Conservation (phyloP, 352 stramenopile genomes). For the Globisporangium carolinianum region DNA sequence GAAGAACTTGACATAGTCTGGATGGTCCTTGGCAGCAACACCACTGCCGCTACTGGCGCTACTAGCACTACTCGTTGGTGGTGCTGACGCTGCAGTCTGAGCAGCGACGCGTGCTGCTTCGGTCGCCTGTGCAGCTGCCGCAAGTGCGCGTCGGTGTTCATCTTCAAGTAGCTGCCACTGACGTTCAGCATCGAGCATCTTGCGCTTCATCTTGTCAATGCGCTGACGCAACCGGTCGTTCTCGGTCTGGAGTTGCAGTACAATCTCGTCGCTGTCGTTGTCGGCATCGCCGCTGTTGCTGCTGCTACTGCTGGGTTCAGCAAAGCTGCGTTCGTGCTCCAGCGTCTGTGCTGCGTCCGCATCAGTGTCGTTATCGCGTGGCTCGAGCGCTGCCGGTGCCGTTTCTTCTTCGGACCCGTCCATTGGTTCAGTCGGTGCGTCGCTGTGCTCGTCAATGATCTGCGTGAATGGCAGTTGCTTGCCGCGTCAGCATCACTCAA, state of each 20-base stretch:
- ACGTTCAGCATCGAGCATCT: constrained; percentile 47
- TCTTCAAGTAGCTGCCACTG: constrained; percentile 46
- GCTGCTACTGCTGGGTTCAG: constrained; percentile 15
- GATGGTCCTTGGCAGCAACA: constrained; percentile 60
- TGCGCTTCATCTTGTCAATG: constrained; percentile 72
- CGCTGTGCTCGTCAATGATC: constrained; percentile 72
- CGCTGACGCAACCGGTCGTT: constrained; percentile 70
- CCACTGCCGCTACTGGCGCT: constrained; percentile 14
- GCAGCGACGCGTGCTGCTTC: constrained; percentile 6
- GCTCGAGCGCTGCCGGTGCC: constrained; percentile 9
- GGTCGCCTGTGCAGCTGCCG: constrained; percentile 6
- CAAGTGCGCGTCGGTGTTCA: constrained; percentile 29
- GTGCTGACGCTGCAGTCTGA: constrained; percentile 12
- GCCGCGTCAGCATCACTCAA: not conserved
- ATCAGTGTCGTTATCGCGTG: constrained; percentile 16
- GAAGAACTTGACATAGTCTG: constrained; percentile 77
- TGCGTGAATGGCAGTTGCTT: constrained; percentile 1
- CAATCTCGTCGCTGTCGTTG: constrained; percentile 17
- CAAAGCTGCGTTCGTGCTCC: no score
- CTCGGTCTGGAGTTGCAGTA: constrained; percentile 56
- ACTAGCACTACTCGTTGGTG: not conserved
- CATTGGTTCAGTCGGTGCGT: constrained; percentile 40
- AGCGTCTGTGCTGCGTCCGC: no score
- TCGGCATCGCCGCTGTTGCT: constrained; percentile 7
- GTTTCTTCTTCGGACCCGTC: constrained; percentile 56